Evolutionary conservation across 2,329 filamentous ascomycete genomes (phyloP), one percentile per base, ranked within the genome.

Genomic region (Neonectria coccinea): DNA sequence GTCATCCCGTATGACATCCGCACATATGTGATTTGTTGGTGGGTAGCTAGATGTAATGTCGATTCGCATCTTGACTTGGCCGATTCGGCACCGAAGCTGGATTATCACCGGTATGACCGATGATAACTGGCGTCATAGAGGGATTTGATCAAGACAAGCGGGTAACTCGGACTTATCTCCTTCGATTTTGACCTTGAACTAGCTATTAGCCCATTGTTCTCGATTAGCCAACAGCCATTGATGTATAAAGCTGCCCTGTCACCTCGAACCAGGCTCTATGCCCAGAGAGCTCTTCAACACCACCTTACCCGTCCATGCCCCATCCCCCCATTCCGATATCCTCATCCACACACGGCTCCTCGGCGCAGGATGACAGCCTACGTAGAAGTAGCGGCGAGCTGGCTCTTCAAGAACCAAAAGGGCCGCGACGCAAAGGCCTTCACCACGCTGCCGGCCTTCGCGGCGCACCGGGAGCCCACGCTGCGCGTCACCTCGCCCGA

Each of bases 381-480:
- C 62, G 63, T 81, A 48, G 80, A 82, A 67, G 69, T 77, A 8
- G 64, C 71, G 1, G 69, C 79, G 25, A 75, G 79, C n/a, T 82
- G 79, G 78, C 71, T 82, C n/a, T 77, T 82, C 62, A 73, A 73
- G 62, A 77, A 73, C 62, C 73, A 72, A 60, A 80, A 74, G 55
- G 78, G 76, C 41, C 78, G 73, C 36, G 80, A 82, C 56, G 76
- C 68, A 41, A 80, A 79, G 65, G 73, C 74, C 47, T 82, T 83
- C 70, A 76, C 72, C 68, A 78, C 72, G 10, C 64, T 62, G 18
- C 74, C 79, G 2, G 79, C 79, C 14, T 81, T 83, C 62, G 68
- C 73, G 14, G 62, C 67, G 7, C 68, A 73, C 55, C 69, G 73
- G 2, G 73, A 78, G 36, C 79, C 77, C 12, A 81, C 78, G n/a